Evolutionary conservation across 2,329 filamentous ascomycete species (phyloP), one percentile per base, ranked within the genome.

Genomic region (Talaromyces sp.): DNA sequence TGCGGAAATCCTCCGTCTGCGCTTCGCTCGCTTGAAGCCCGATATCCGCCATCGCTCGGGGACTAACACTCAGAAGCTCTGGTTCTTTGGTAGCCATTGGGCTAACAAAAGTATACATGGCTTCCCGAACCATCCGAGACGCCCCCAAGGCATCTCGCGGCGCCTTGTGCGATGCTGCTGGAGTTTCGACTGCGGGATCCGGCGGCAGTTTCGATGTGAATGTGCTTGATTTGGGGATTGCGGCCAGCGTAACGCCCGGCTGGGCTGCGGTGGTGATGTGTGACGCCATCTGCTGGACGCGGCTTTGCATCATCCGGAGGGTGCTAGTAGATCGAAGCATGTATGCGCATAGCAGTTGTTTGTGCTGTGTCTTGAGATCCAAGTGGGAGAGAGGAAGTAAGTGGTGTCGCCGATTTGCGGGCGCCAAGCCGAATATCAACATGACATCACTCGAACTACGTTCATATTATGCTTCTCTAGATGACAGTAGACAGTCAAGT

Each of bases 51-150:
- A 97, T 80, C 0, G 92, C 93, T 1, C 85, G 85, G 2, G 85
- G 83, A 64, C 92, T 96, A 1, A 96, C 87, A 7, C 85, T 89
- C 1, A 97, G 82, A 17, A 99, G 80, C 70, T 97, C 90, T 0
- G 91, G 85, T 24, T 88, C 83, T 64, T 87, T 80, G 27, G 87
- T 83, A 21, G 81, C 75, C 68, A 93, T 89, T 0, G 94, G 94
- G 3, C 92, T 86, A 21, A 99, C 92, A 81, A 88, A 99, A 9
- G 92, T 96, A 76, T 90, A 99, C 56, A 93, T 77, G 3, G 94
- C 93, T 61, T 87, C 85, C 71, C 88, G 91, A 46, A 99, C 94
- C 73, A 91, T 82, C 54, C 92, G 88, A 38, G 35, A 38, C 17
- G 94, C 93, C 0, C 84, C 83, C 54, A 97, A 87, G 38, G 88